A percentile compares a stretch with the other conserved stretches of the same genome.
Evolutionary conservation across 176 grass and related monocot species (phyloP).

Genomic region (sorghum (Sorghum bicolor)): DNA sequence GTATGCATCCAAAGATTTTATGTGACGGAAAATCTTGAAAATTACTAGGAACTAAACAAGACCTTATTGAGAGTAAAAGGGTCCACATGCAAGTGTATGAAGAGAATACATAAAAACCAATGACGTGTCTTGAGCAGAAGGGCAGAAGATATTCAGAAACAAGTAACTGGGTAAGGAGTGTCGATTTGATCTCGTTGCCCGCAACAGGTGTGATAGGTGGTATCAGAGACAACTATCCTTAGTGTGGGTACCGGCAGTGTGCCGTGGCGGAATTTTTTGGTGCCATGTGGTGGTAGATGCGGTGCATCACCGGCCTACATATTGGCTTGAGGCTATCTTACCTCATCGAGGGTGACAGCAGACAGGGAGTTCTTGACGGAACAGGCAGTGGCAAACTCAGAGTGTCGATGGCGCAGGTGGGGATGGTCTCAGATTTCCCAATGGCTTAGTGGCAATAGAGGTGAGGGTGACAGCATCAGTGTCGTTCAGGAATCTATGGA

Average conservation of each 20-base stretch:
- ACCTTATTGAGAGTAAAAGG: not conserved
- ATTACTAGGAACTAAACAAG: too few relatives aligned
- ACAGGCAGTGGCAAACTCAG: not conserved
- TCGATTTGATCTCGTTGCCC: not conserved
- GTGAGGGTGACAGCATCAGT: not conserved
- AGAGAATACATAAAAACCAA: not conserved
- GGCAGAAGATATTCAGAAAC: not conserved
- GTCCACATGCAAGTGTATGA: not conserved
- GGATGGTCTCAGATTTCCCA: not conserved
- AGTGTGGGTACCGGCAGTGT: not conserved
- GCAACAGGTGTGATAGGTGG: not conserved
- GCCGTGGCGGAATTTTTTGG: not conserved
- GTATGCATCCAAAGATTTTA: too few relatives aligned
- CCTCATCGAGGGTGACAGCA: not conserved
- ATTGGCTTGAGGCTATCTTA: not conserved
- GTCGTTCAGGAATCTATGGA: not conserved
- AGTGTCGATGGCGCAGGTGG: not conserved
- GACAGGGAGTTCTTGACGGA: not conserved
- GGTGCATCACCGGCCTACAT: not conserved
- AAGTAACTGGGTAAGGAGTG: not conserved
- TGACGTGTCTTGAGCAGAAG: not conserved
- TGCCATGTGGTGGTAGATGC: not conserved
- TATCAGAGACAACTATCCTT: not conserved
- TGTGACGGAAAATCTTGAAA: too few relatives aligned
- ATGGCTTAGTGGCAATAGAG: not conserved